Evolutionary conservation across 345 rosid genomes (phyloP).

Genomic region (Capsella bursapastoris): DNA sequence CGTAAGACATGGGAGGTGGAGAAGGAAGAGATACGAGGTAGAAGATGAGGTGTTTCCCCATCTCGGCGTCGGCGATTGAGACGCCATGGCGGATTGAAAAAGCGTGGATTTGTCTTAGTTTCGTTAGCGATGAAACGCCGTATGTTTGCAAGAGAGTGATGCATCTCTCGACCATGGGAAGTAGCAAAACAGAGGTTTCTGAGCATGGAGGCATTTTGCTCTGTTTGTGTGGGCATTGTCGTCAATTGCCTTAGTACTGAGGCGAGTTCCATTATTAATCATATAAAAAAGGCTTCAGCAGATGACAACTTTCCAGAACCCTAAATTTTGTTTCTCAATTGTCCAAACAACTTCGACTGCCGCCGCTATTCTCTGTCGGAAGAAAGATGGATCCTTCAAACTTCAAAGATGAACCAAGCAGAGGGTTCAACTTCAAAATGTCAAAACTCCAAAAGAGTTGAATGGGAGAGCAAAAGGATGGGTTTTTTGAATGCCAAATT

Average conservation of each 20-base stretch:
- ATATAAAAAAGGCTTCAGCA: background rate
- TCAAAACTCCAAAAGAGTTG: background rate
- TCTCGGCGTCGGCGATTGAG: constrained; percentile 46
- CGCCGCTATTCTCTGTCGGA: constrained; percentile 28
- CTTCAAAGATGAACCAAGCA: constrained; percentile 8
- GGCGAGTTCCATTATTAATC: background rate
- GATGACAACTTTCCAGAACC: constrained; percentile 11
- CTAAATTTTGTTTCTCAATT: constrained; percentile 10
- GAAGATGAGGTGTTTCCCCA: constrained; percentile 69
- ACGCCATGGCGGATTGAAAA: constrained; percentile 71
- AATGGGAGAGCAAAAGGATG: background rate
- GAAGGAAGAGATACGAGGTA: constrained; percentile 59
- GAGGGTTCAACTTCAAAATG: background rate
- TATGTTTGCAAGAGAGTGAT: constrained; percentile 52
- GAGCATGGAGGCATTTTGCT: constrained; percentile 21
- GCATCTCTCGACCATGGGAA: constrained; percentile 55
- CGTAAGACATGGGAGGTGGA: constrained; percentile 62
- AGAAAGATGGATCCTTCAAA: constrained; percentile 3
- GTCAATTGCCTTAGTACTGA: constrained; percentile 18
- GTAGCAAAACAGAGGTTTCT: constrained; percentile 23
- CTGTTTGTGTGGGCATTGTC: constrained; percentile 38
- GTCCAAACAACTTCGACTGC: background rate
- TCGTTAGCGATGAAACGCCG: constrained; percentile 52
- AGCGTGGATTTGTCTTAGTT: constrained; percentile 70
- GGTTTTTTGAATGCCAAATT: background rate